Base-by-base conservation (phyloP, 768 basidiomycete genomes). In the Suillus decipiens region DNA sequence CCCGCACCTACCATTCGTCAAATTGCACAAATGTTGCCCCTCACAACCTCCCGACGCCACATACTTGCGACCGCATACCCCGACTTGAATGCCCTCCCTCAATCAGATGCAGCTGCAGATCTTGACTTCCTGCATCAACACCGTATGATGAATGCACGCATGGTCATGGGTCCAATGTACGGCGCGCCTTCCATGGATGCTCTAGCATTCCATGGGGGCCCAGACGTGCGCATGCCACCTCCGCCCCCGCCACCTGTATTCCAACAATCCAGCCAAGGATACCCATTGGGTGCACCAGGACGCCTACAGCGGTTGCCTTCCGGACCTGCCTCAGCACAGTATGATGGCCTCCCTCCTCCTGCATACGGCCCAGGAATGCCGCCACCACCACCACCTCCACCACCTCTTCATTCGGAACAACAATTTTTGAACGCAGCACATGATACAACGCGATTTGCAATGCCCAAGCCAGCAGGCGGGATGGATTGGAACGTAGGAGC, bases 1-100 rank as follows among this genome's bases (percentile, higher is more conserved):
- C 80, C 81, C 5, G 79, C 87, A 11, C 89, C 86, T 1, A 84
- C 86, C 11, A 77, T 92, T 36, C 84, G 87, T n/a, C 84, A 88
- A 69, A 84, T 92, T 36, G 76, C 88, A 68, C 87, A 86, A 66
- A 78, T 84, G 15, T 80, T 84, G 63, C 85, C 88, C 1, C 82
- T 71, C 71, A 53, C 65, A 67, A 41, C 69, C 65, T 48, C 69
- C 63, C 51, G 69, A 69, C 64, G 63, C 61, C 59, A 68, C 67
- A 59, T 63, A 64, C 69, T 68, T 34, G 78, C 39, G 75, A 71
- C 66, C 15, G 62, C 71, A 28, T 76, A 77, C 47, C 73, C 75
- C 10, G 76, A 75, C 58, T 70, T 75, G 31, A 60, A 67, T n/a
- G 70, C 82, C 0, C 79, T 88, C 19, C 74, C 82, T 10, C 69